These are phyloP conservation scores for Hyaloraphidium curvatum DNA, from an alignment of 192 early-diverging fungal species.

Conservation along the genomic window DNA sequence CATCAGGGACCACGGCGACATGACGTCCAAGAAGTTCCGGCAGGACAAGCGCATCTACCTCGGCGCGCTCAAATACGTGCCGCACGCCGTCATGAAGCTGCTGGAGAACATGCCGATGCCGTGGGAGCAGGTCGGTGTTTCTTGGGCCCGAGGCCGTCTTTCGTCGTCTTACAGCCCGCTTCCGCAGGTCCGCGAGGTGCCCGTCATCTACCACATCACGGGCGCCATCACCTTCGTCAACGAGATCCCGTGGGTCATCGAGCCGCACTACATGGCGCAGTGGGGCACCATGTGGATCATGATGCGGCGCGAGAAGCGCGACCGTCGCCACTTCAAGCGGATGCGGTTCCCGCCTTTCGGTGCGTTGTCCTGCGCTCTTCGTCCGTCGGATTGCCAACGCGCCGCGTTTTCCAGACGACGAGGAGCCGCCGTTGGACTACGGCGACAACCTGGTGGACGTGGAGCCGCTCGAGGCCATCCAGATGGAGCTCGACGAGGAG, in stretches of 20 bases:
- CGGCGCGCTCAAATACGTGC: conserved; percentile 95
- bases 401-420: conserved; percentile 95
- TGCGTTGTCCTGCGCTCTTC: background rate
- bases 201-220: conserved; percentile 91
- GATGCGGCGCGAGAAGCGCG: conserved; percentile 98
- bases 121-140: conserved; percentile 70
- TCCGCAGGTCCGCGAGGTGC: conserved; percentile 61
- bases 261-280: conserved; percentile 94
- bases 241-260: conserved; percentile 88
- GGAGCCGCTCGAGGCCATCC: conserved; percentile 93
- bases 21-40: conserved; percentile 89
- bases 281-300: conserved; percentile 99
- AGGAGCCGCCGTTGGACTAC: conserved; percentile 97
- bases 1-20: conserved; percentile 98
- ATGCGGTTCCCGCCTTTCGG: conserved; percentile 33
- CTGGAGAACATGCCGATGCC: conserved; percentile 99
- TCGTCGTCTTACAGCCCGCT: background rate
- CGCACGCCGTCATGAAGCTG: conserved; percentile 93
- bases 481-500: conserved; percentile 93
- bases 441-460: conserved; percentile 97
- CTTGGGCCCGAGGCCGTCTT: background rate
- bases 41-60: conserved; percentile 97
- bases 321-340: conserved; percentile 93
- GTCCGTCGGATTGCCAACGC: background rate
- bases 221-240: conserved; percentile 98